Base-by-base conservation (phyloP, 2,329 filamentous ascomycete genomes). In the Aspergillus transmontanensis region DNA sequence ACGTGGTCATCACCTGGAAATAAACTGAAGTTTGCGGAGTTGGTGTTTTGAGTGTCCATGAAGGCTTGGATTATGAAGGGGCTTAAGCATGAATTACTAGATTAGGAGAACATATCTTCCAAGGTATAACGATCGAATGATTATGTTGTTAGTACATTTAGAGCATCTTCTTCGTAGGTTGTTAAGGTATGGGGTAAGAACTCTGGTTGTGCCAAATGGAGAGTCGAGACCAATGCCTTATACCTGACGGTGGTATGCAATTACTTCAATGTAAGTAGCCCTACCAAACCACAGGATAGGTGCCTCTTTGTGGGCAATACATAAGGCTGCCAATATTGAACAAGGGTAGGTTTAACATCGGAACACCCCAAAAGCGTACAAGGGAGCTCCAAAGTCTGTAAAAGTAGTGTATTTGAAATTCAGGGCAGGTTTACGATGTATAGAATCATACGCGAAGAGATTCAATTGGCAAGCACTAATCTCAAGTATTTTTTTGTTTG, bases 11-110 rank as follows among this genome's bases (percentile, higher is more conserved):
- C 60, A 10, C 34, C 58, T n/a, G 61, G 79, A 78, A 67, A 73
- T 76, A 57, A 78, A 74, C 70, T 73, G 57, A 62, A 60, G 11
- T 81, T 82, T 71, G 71, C 75, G 16, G 64, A 65, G 23, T 21
- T 71, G 53, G 68, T 60, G 14, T 73, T 73, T 63, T 73, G 66
- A 56, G 46, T 28, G 12, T 28, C 6, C 16, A 48, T 46, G n/a
- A 23, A 46, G 21, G 28, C 14, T 6, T 48, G 23, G 23, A 14
- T 26, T 26, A 16, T 9, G 19, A 10, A 51, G 19, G 2, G 39
- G 16, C 16, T n/a, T 30, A 30, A 19, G 16, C 12, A 19, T 50
- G 46, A 14, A 50, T 30, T 30, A 26, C 23, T 26, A 19, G 26
- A 50, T 30, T 14, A 26, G 10, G 46, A 19, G 7, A 50, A 50